Evolutionary conservation across 352 stramenopile genomes (phyloP).

Genomic region (Globisporangium cylindrosporum): DNA sequence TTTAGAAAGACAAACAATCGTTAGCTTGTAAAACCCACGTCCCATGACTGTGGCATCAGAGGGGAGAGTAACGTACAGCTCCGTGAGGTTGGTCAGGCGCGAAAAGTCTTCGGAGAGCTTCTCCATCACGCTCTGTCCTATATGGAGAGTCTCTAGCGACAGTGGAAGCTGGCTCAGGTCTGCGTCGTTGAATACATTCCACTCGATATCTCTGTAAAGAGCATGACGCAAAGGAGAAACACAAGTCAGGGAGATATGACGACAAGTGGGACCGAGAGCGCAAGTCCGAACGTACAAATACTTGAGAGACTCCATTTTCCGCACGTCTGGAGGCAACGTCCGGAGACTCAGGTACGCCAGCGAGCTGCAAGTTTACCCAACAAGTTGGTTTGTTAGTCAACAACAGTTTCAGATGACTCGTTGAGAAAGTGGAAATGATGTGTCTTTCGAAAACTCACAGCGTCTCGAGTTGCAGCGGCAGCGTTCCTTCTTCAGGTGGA

Average conservation of each 20-base stretch:
- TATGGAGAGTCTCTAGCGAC: constrained; percentile 25
- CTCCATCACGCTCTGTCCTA: constrained; percentile 19
- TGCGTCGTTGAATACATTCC: constrained; percentile 31
- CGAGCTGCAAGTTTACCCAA: not conserved
- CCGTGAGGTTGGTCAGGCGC: constrained; percentile 22
- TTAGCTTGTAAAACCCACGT: not conserved
- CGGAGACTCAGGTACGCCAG: constrained; percentile 12
- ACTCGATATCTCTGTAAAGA: constrained; percentile 27
- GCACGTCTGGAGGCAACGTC: constrained; percentile 18
- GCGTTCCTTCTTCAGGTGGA: constrained; percentile 8
- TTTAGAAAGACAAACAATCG: not conserved
- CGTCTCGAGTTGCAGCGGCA: constrained; percentile 25
- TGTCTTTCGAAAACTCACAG: constrained; percentile 10
- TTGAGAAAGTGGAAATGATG: not conserved
- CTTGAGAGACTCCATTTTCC: constrained; percentile 21
- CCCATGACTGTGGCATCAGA: not conserved
- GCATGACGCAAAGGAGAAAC: not conserved
- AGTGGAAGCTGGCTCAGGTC: constrained; percentile 23
- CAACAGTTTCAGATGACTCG: not conserved
- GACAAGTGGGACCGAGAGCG: not conserved
- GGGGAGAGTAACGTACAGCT: constrained; percentile 14
- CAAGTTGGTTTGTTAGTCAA: not conserved
- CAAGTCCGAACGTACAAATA: constrained; percentile 16
- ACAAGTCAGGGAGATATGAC: not conserved
- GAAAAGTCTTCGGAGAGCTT: constrained; percentile 25